Percentiles rank a stretch among this genome's conserved stretches.
These are phyloP conservation scores for Pyrus communis DNA, from an alignment of 306 rosid genomes.

Conservation along the genomic window DNA sequence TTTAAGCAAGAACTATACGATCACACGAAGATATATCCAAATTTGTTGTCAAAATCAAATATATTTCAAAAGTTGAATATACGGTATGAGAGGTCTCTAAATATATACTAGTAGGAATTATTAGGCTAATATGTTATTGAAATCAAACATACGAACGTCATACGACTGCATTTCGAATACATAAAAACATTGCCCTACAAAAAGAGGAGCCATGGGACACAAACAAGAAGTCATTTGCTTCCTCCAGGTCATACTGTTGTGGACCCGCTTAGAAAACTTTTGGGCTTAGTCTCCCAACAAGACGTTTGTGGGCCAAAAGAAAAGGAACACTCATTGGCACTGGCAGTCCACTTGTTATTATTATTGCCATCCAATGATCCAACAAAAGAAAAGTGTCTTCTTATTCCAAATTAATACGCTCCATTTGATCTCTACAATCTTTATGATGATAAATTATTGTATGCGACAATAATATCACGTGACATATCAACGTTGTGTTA, in stretches of 20 bases:
- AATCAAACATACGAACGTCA: too few relatives aligned
- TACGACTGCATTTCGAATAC: too few relatives aligned
- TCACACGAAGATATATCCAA: too few relatives aligned
- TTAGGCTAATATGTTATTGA: too few relatives aligned
- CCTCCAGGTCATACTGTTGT: background rate
- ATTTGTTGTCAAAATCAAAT: too few relatives aligned
- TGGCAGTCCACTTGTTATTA: background rate
- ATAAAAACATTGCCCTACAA: background rate
- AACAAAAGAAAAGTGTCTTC: slow-evolving; percentile 1
- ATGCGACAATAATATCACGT: background rate
- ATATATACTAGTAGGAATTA: too few relatives aligned
- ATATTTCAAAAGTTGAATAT: too few relatives aligned
- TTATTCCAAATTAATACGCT: background rate
- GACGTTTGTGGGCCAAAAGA: slow-evolving; percentile 3
- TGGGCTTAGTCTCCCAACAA: background rate
- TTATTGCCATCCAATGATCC: slow-evolving; percentile 16
- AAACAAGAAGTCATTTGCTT: background rate
- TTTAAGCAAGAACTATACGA: too few relatives aligned
- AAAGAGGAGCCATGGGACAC: background rate
- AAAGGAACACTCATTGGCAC: background rate
- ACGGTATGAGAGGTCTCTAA: too few relatives aligned
- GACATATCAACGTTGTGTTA: too few relatives aligned
- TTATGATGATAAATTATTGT: background rate
- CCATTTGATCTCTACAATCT: slow-evolving; percentile 5
- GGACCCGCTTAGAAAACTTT: background rate